Conservation (phyloP, 805 yeast genomes). For the Ogataea siamensis region DNA sequence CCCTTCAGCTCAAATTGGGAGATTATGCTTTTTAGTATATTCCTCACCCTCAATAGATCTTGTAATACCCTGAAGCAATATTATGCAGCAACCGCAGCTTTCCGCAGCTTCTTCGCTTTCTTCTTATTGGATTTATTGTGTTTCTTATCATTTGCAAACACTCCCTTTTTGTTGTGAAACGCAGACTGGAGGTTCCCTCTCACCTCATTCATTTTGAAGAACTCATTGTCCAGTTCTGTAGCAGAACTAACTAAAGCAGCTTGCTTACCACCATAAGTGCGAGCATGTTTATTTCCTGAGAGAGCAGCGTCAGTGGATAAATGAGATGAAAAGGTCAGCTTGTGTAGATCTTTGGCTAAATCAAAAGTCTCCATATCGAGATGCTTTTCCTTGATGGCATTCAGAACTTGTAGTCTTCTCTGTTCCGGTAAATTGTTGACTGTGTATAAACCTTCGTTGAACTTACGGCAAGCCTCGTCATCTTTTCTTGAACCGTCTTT, state of each 20-base stretch:
- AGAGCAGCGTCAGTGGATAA: constrained; percentile 48
- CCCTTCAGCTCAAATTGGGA: constrained; percentile 53
- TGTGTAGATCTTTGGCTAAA: constrained; percentile 64
- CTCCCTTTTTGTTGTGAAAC: constrained; percentile 56
- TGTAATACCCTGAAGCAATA: neutral
- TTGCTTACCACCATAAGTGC: constrained; percentile 74
- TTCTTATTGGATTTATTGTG: constrained; percentile 53
- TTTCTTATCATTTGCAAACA: constrained; percentile 71
- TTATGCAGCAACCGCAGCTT: constrained; percentile 13
- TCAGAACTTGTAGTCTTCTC: constrained; percentile 67
- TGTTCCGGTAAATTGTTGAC: constrained; percentile 64
- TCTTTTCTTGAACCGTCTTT: constrained; percentile 53
- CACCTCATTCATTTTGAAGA: constrained; percentile 66
- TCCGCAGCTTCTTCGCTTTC: constrained; percentile 19
- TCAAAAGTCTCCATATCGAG: constrained; percentile 53
- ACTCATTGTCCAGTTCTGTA: constrained; percentile 80
- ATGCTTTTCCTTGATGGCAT: constrained; percentile 60
- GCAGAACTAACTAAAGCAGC: constrained; percentile 78
- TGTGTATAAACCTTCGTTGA: constrained; percentile 74
- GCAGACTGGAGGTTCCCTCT: constrained; percentile 67
- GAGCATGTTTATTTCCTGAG: constrained; percentile 43
- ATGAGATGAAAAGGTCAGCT: constrained; percentile 78
- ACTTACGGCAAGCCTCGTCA: constrained; percentile 54
- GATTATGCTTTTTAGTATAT: constrained; percentile 37
- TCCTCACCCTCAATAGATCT: neutral